Percentiles rank a stretch among this genome's conserved stretches.
These are phyloP conservation scores for Suillus subluteus DNA, from an alignment of 768 basidiomycete genomes.

Conservation along the genomic window DNA sequence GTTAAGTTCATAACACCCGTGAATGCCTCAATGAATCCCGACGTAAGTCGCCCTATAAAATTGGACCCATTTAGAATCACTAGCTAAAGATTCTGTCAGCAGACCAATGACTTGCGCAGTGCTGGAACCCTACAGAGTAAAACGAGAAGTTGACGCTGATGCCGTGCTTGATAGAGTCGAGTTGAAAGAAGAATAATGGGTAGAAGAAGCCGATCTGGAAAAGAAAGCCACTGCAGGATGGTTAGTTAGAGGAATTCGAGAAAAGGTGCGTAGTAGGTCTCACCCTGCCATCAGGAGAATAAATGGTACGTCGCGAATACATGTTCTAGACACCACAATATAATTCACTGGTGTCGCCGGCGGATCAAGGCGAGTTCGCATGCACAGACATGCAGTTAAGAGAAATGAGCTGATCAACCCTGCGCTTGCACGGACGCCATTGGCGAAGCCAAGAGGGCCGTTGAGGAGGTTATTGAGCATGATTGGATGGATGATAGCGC, in stretches of 20 bases:
- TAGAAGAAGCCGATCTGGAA: conserved; percentile 36
- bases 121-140: conserved; percentile 45
- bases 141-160: conserved; percentile 51
- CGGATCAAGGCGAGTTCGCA: conserved; percentile 1
- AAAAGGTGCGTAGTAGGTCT: not conserved
- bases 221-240: conserved; percentile 21
- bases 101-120: conserved; percentile 5
- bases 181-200: conserved; percentile 61
- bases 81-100: conserved; percentile 35
- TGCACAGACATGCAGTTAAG: not conserved
- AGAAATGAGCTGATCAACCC: not conserved
- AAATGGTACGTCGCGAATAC: conserved; percentile 27
- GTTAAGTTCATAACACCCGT: conserved; percentile 49
- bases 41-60: conserved; percentile 51
- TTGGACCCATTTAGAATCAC: conserved; percentile 55
- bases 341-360: not conserved
- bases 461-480: not conserved
- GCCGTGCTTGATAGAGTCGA: conserved; percentile 54
- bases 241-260: not conserved
- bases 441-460: not conserved
- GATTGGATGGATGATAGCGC: not conserved
- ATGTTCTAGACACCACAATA: conserved; percentile 26
- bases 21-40: conserved; percentile 40
- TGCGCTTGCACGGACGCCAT: not conserved
- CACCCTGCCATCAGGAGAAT: conserved; percentile 29